Conservation (phyloP, 176 grass and related monocot genomes). For the Melocanna baccifera region DNA sequence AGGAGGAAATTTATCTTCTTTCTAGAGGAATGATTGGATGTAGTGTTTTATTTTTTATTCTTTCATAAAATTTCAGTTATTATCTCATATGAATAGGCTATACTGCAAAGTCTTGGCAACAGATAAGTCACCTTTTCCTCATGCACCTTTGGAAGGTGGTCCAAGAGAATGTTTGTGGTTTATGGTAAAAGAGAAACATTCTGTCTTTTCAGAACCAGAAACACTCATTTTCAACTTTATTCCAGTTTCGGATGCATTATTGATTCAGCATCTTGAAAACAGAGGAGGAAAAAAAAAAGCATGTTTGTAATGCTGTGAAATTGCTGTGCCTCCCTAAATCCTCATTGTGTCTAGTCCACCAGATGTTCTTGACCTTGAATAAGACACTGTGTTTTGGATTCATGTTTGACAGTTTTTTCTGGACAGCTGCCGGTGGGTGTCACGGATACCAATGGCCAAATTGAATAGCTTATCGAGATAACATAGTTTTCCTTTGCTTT, state of each 20-base stretch:
- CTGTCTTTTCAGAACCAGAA: neutral
- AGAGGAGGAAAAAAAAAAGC: neutral
- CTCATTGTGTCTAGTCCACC: neutral
- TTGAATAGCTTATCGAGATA: neutral
- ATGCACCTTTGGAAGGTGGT: neutral
- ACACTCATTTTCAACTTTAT: conserved; percentile 1
- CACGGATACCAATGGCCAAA: neutral
- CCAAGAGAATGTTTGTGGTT: neutral
- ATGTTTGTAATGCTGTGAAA: neutral
- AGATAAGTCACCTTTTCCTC: neutral
- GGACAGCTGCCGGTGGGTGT: neutral
- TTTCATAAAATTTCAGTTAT: neutral
- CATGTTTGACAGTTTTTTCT: neutral
- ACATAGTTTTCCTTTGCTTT: neutral
- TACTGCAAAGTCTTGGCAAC: neutral
- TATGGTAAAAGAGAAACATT: neutral
- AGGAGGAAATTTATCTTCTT: neutral
- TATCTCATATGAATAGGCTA: neutral
- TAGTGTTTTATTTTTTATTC: neutral
- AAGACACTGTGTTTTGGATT: neutral
- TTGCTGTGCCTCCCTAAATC: no score
- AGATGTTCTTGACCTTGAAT: neutral
- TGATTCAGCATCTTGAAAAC: neutral
- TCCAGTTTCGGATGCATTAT: neutral
- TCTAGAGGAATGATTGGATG: neutral